Evolutionary conservation across 2,329 filamentous ascomycete genomes (phyloP).

Genomic region (Penicillium freii): DNA sequence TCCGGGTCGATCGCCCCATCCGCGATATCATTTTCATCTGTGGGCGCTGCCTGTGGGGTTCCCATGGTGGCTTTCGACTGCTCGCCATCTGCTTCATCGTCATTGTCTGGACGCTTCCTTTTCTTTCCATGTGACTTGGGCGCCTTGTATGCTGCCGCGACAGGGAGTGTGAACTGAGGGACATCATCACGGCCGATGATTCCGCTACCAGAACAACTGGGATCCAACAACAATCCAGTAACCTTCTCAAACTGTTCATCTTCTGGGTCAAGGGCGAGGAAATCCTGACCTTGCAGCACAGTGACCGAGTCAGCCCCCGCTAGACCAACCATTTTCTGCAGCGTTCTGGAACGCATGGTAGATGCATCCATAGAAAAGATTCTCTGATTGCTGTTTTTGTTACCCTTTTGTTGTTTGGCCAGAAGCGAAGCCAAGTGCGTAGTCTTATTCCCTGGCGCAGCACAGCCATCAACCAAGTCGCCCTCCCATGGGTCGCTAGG

Average conservation of each 20-base stretch:
- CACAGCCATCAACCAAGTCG: slow-evolving; percentile 86
- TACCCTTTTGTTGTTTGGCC: slow-evolving; percentile 27
- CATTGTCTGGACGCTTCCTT: slow-evolving; percentile 40
- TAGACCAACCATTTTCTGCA: slow-evolving; percentile 78
- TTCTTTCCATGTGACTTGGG: slow-evolving; percentile 38
- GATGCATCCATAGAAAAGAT: slow-evolving; percentile 54
- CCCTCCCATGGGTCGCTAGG: slow-evolving; percentile 48
- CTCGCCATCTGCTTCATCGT: slow-evolving; percentile 5
- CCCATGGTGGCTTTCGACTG: slow-evolving; percentile 9
- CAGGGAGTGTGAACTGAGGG: slow-evolving; percentile 64
- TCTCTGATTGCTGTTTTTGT: slow-evolving; percentile 32
- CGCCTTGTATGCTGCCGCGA: slow-evolving; percentile 18
- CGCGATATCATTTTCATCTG: slow-evolving; percentile 39
- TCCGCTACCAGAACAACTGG: slow-evolving; percentile 92
- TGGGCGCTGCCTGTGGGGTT: slow-evolving; percentile 20
- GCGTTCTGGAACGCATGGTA: slow-evolving; percentile 62
- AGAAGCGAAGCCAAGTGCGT: slow-evolving; percentile 84
- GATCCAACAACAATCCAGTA: slow-evolving; percentile 80
- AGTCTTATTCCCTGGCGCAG: slow-evolving; percentile 95
- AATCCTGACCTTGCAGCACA: slow-evolving; percentile 75
- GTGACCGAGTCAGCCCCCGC: slow-evolving; percentile 69
- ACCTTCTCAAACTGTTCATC: slow-evolving; percentile 65
- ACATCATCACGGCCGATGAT: slow-evolving; percentile 86
- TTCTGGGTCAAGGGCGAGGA: slow-evolving; percentile 69
- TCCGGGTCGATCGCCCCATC: slow-evolving; percentile 54